Base-by-base conservation (phyloP, 2,329 filamentous ascomycete genomes). In the Pyrenophora tritici-repentis region DNA sequence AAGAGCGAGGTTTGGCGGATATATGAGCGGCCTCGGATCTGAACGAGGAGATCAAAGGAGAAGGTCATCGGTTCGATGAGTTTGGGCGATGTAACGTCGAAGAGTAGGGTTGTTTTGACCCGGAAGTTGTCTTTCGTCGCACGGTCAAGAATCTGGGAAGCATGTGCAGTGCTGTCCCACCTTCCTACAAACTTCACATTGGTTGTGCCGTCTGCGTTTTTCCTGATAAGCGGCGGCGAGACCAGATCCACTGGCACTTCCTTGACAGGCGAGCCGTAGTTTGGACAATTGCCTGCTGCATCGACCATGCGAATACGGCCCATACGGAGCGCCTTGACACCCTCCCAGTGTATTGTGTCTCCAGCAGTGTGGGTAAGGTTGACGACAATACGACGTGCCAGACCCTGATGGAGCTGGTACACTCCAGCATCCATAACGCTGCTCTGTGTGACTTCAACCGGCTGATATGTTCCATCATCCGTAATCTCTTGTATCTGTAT, bases 101-200 rank as follows among this genome's bases (percentile, higher is more conserved):
- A 97, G 13, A 85, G 83, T 9, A 97, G 78, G 0, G 88, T 87
- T 75, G 97, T 87, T 73, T 96, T 92, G 16, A 99, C 89, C 36
- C 89, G 88, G 72, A 94, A 92, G 70, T 91, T 94, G 53, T 97
- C 92, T n/a, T 90, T 85, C 1, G 94, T 97, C 1, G 90, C 88
- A 20, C 93, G 86, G 73, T 99, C 92, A n/a, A 99, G 84, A 12
- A 97, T 81, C n/a, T 96, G 79, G 5, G 94, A 97, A 57, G 86
- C 87, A 73, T 99, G 94, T 60, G 94, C 81, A 66, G 91, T 96
- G 0, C 93, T 97, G 70, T 99, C 94, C 94, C 94, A 99, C 67
- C 97, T 92, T 0, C 89, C 91, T n/a, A 88, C 83, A 36, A 97
- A 81, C 1, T 88, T 92, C 32, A 97, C 86, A 70, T 88, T 91